Percentiles rank a stretch among this genome's conserved stretches.
Conservation (phyloP, 179 eudicot species). For the Carnegiea gigantea region DNA sequence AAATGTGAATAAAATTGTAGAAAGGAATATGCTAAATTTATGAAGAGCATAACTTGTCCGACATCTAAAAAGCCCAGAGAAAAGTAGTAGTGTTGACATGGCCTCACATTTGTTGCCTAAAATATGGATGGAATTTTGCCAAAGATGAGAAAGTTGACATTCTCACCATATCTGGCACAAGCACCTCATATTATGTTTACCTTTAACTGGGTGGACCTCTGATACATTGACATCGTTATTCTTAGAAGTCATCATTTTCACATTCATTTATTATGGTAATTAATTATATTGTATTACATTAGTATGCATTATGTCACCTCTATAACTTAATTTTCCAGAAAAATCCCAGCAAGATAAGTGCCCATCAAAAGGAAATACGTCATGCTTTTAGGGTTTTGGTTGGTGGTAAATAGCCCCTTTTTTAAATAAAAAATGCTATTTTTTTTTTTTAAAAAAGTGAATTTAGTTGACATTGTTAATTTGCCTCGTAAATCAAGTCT, state of each 20-base stretch:
- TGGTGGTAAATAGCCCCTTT: not conserved
- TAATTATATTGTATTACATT: too few species aligned
- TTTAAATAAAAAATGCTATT: too few species aligned
- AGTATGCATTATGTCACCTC: too few species aligned
- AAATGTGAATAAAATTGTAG: not conserved
- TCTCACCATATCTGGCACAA: not conserved
- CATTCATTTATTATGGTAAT: too few species aligned
- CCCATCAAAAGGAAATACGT: not conserved
- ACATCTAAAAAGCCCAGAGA: too few species aligned
- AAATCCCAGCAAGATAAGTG: not conserved
- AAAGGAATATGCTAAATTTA: not conserved
- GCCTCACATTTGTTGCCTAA: too few species aligned
- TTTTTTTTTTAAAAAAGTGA: too few species aligned
- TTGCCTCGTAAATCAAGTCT: too few species aligned
- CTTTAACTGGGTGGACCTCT: not conserved
- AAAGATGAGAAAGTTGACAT: not conserved
- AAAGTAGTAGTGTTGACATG: too few species aligned
- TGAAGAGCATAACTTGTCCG: not conserved
- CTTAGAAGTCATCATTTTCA: not conserved
- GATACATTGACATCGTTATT: not conserved
- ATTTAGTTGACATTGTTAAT: too few species aligned
- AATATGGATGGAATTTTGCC: too few species aligned
- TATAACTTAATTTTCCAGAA: not conserved
- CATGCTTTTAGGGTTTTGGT: not conserved
- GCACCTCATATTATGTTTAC: not conserved